A percentile compares a stretch with the other conserved stretches of the same genome.
phyloP scores from a whole-genome alignment of 2,329 filamentous ascomycete species.

The Aspergillus aculeatinus region DNA sequence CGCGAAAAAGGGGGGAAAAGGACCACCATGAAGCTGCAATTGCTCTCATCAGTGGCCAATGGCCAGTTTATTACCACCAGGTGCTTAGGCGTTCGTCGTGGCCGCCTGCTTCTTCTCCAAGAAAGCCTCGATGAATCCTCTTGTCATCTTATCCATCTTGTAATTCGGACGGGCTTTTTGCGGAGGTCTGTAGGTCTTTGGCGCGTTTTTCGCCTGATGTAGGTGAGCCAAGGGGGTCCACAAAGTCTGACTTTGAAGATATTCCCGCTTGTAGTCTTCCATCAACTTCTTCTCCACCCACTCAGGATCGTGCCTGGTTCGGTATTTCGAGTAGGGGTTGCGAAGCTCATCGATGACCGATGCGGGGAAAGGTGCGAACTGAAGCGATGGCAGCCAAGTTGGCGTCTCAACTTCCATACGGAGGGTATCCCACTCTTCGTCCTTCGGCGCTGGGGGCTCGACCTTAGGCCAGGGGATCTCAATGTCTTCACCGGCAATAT shows the following conservation, averaged over 20 bases:
- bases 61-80: neutral
- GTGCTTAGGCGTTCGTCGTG: conserved; percentile 16
- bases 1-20: conserved; percentile 3
- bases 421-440: conserved; percentile 67
- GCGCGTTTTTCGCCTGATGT: no score
- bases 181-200: no score
- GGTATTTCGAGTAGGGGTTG: conserved; percentile 77
- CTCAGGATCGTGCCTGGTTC: conserved; percentile 74
- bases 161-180: conserved; percentile 37
- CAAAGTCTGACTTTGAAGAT: conserved; percentile 46
- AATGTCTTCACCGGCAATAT: conserved; percentile 70
- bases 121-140: conserved; percentile 38
- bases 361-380: conserved; percentile 74
- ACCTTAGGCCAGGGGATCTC: conserved; percentile 74
- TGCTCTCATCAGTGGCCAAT: conserved; percentile 7
- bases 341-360: conserved; percentile 82
- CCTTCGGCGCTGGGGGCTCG: conserved; percentile 51
- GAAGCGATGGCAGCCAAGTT: conserved; percentile 76
- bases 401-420: conserved; percentile 71
- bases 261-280: conserved; percentile 53
- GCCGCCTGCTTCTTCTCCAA: conserved; percentile 26
- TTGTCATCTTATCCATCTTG: conserved; percentile 34
- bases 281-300: conserved; percentile 66
- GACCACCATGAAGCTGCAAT: neutral
- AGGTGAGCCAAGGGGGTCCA: conserved; percentile 45